Evolutionary conservation across 345 rosid species (phyloP), one percentile per base, ranked within the genome.

Genomic region (Linum trigynum): DNA sequence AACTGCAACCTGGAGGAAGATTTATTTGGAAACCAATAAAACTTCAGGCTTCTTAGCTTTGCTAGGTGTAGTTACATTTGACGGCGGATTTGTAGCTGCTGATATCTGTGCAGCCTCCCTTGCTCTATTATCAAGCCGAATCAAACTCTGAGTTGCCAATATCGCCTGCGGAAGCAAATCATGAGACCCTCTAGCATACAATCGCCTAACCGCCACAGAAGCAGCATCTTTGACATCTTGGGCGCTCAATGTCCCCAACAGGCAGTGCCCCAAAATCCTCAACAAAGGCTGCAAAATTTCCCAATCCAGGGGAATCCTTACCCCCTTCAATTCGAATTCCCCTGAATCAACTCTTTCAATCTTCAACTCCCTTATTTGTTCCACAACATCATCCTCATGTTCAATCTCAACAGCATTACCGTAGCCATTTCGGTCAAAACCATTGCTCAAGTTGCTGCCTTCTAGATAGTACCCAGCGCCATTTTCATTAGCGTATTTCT

Each of bases 171-270:
- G 96, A 71, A 74, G 76, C 81, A 94, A 71, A 76, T 94, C 99
- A 79, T 94, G 99, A 71, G 97, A 90, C 7, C 88, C 99, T 70
- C 99, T 84, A 2, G 91, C 97, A 57, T 82, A 90, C 83, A 94
- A 65, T 53, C 92, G 73, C 71, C 88, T 81, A 38, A 90, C 88
- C 0, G 96, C 88, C 72, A 80, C 67, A 0, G 96, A 89, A 55
- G 97, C 96, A 0, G 80, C 78, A 57, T 85, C 95, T 72, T 86
- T 90, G 0, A 87, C 96, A 68, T 88, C 95, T 65, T 80, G 87
- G 0, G 78, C 65, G 74, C 83, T 94, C 80, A 84, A 76, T 11
- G 97, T 92, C 58, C 95, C 92, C 32, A 94, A 75, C 75, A 94
- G 74, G 69, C 96, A 94, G 58, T 90, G 99, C 36, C 97, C 97